Conservation (phyloP, 768 basidiomycete species). For the Serendipita vermifera region DNA sequence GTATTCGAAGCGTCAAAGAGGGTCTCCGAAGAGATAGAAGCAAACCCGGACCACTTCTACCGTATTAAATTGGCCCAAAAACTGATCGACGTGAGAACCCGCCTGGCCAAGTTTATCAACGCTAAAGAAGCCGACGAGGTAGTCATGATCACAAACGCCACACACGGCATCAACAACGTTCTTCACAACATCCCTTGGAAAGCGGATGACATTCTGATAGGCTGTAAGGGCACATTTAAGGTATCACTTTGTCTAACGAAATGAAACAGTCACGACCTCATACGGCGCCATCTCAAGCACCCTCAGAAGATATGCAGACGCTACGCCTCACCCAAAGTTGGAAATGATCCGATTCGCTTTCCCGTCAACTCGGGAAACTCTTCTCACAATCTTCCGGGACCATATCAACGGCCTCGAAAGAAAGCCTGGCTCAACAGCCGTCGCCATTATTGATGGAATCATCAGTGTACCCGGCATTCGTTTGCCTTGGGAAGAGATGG, state of each 20-base stretch:
- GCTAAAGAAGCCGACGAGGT: slow-evolving; percentile 22
- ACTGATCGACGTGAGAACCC: slow-evolving; percentile 19
- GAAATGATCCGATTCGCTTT: slow-evolving; percentile 40
- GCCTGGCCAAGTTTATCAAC: slow-evolving; percentile 22
- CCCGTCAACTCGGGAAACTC: slow-evolving; percentile 42
- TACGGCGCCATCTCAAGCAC: slow-evolving; percentile 44
- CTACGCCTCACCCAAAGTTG: slow-evolving; percentile 38
- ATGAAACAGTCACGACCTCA: slow-evolving; percentile 36
- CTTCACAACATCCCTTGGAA: slow-evolving; percentile 56
- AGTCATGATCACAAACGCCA: slow-evolving; percentile 43
- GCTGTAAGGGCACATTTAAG: slow-evolving; percentile 29
- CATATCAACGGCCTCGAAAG: slow-evolving; percentile 24
- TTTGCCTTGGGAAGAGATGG: slow-evolving; percentile 62
- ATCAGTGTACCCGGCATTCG: slow-evolving; percentile 45
- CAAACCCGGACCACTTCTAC: slow-evolving; percentile 25
- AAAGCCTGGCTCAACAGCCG: slow-evolving; percentile 30
- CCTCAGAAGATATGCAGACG: slow-evolving; percentile 41
- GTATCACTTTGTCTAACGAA: slow-evolving; percentile 4
- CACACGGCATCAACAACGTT: slow-evolving; percentile 53
- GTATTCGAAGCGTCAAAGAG: slow-evolving; percentile 21
- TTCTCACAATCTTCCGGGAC: slow-evolving; percentile 38
- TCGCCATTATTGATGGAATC: slow-evolving; percentile 61
- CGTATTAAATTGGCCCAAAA: slow-evolving; percentile 20
- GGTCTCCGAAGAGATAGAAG: slow-evolving; percentile 22
- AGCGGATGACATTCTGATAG: slow-evolving; percentile 51